Conservation (phyloP, 2,329 filamentous ascomycete species). For the Zymoseptoria crescenta region DNA sequence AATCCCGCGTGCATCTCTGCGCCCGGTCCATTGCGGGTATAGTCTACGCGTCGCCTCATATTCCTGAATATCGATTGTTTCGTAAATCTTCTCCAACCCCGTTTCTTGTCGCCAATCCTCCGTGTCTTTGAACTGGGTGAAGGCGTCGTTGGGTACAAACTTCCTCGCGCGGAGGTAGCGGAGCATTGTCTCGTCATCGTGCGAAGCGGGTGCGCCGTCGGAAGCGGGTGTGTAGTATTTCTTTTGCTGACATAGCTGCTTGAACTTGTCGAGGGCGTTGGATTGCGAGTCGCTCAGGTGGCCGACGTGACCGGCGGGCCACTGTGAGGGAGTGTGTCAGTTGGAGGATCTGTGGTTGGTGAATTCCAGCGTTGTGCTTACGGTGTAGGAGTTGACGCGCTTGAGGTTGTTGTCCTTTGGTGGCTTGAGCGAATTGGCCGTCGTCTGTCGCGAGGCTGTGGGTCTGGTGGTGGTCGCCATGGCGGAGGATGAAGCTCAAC, state of each 20-base stretch:
- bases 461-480: not conserved
- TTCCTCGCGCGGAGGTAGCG: conserved; percentile 79
- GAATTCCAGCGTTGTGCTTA: conserved; percentile 3
- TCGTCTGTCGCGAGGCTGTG: not conserved
- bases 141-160: conserved; percentile 70
- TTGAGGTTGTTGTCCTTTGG: conserved; percentile 19
- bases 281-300: conserved; percentile 65
- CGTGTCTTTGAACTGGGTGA: conserved; percentile 76
- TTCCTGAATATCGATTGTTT: conserved; percentile 75
- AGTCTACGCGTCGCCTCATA: conserved; percentile 74
- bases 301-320: conserved; percentile 71
- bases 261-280: conserved; percentile 63
- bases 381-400: conserved; percentile 26
- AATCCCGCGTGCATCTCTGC: conserved; percentile 81
- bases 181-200: conserved; percentile 68
- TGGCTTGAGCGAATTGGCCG: conserved; percentile 7
- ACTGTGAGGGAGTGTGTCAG: conserved; percentile 32
- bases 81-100: conserved; percentile 69
- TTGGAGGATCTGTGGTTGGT: not conserved
- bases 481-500: not conserved
- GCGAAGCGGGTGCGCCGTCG: conserved; percentile 42
- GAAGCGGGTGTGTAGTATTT: conserved; percentile 50
- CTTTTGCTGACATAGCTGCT: conserved; percentile 56
- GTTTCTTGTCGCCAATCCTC: conserved; percentile 81
- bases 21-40: conserved; percentile 92